Percentiles rank a stretch among this genome's conserved stretches.
Conservation (phyloP, 352 stramenopile species). For the Phytophthora multivora region DNA sequence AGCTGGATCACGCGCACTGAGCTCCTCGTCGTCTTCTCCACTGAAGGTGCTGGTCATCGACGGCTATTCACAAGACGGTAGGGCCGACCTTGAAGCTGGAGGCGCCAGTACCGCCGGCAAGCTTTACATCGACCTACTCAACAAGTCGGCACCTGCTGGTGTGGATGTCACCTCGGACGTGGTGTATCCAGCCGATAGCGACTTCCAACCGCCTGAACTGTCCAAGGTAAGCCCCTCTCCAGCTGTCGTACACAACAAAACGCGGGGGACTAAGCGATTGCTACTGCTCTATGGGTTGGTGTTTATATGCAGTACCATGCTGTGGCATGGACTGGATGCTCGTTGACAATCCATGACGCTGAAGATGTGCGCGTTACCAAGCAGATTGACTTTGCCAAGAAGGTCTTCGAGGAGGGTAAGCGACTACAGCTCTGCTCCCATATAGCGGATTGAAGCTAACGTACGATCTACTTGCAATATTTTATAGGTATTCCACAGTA, state of each 20-base stretch:
- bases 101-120: constrained; percentile 73
- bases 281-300: background rate
- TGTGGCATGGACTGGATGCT: constrained; percentile 80
- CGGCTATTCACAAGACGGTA: constrained; percentile 73
- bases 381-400: constrained; percentile 74
- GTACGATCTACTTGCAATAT: background rate
- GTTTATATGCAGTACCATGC: constrained; percentile 57
- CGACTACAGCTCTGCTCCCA: background rate
- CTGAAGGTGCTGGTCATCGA: constrained; percentile 79
- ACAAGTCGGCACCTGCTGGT: constrained; percentile 59
- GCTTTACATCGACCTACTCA: constrained; percentile 68
- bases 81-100: constrained; percentile 65
- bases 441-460: background rate
- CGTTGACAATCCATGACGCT: constrained; percentile 70
- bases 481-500: constrained; percentile 69
- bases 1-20: constrained; percentile 22
- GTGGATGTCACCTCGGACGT: constrained; percentile 56
- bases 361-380: constrained; percentile 66
- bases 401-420: constrained; percentile 66
- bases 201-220: constrained; percentile 66
- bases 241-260: background rate
- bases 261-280: constrained; percentile 2
- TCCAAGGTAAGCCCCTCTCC: constrained; percentile 42
- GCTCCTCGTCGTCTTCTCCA: constrained; percentile 38
- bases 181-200: constrained; percentile 67